Evolutionary conservation across 768 basidiomycete genomes (phyloP).

Genomic region (Gloeophyllum trabeum): DNA sequence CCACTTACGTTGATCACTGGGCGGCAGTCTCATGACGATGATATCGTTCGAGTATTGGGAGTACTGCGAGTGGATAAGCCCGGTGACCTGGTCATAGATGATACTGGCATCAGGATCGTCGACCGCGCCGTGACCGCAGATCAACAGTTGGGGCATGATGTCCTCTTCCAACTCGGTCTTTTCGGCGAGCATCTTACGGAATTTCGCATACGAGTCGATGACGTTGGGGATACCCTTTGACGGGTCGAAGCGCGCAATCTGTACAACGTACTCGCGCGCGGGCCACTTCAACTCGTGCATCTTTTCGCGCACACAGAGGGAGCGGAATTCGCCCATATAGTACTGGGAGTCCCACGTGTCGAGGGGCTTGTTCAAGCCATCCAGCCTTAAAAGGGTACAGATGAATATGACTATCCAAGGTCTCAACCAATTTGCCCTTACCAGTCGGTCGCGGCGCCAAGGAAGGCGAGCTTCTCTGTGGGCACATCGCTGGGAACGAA

Average conservation of each 20-base stretch:
- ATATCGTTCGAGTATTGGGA: conserved; percentile 49
- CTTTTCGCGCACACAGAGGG: conserved; percentile 65
- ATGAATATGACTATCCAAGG: conserved; percentile 15
- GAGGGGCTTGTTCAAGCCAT: conserved; percentile 90
- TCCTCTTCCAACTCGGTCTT: conserved; percentile 31
- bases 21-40: conserved; percentile 68
- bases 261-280: conserved; percentile 73
- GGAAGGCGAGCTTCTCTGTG: conserved; percentile 52
- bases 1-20: conserved; percentile 71
- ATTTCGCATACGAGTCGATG: conserved; percentile 78
- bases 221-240: conserved; percentile 75
- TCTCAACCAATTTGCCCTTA: conserved; percentile 26
- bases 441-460: conserved; percentile 85
- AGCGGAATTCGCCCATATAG: conserved; percentile 86
- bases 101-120: conserved; percentile 93
- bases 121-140: conserved; percentile 88
- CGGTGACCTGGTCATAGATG: conserved; percentile 74
- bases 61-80: conserved; percentile 43
- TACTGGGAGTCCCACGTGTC: conserved; percentile 33
- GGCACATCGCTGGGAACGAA: conserved; percentile 87
- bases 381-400: conserved; percentile 46
- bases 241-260: conserved; percentile 93
- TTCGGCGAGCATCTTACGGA: conserved; percentile 54
- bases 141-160: conserved; percentile 62
- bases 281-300: conserved; percentile 77